Evolutionary conservation across 2,329 filamentous ascomycete genomes (phyloP).

Genomic region (Penicillium sp.): DNA sequence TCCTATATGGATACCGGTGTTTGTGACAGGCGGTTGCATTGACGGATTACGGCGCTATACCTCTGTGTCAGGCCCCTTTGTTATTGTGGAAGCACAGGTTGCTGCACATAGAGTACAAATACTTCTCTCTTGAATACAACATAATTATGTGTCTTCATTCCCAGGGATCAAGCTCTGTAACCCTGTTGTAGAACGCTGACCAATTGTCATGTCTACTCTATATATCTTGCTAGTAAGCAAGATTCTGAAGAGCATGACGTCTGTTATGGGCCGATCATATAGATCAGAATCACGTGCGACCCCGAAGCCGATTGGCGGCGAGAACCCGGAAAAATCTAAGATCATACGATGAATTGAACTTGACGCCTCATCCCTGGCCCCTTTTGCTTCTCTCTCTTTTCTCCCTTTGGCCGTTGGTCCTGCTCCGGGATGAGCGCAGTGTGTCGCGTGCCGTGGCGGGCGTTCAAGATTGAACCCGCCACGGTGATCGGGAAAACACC

Average conservation of each 20-base stretch:
- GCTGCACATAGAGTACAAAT: conserved; percentile 22
- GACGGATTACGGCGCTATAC: conserved; percentile 11
- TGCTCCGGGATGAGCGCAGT: conserved; percentile 36
- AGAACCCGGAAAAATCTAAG: conserved; percentile 25
- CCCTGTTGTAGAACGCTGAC: too few species aligned
- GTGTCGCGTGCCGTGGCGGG: conserved; percentile 36
- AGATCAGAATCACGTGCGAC: conserved; percentile 26
- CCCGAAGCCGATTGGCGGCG: conserved; percentile 28
- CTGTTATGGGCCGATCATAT: conserved; percentile 9
- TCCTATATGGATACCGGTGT: conserved; percentile 13
- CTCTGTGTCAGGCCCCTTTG: conserved; percentile 13
- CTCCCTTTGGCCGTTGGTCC: conserved; percentile 2
- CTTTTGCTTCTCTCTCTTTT: background rate
- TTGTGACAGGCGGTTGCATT: conserved; percentile 7
- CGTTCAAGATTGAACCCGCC: conserved; percentile 30
- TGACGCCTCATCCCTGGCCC: background rate
- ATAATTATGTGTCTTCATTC: conserved; percentile 8
- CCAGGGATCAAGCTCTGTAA: too few species aligned
- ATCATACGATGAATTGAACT: conserved; percentile 17
- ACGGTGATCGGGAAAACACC: conserved; percentile 28
- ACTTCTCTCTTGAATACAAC: conserved; percentile 18
- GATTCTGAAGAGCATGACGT: background rate
- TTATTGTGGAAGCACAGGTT: conserved; percentile 24
- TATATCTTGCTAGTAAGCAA: too few species aligned
- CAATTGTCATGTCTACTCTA: too few species aligned